Base-by-base conservation (phyloP, 2,329 filamentous ascomycete species). In the Periconia macrospinosa region DNA sequence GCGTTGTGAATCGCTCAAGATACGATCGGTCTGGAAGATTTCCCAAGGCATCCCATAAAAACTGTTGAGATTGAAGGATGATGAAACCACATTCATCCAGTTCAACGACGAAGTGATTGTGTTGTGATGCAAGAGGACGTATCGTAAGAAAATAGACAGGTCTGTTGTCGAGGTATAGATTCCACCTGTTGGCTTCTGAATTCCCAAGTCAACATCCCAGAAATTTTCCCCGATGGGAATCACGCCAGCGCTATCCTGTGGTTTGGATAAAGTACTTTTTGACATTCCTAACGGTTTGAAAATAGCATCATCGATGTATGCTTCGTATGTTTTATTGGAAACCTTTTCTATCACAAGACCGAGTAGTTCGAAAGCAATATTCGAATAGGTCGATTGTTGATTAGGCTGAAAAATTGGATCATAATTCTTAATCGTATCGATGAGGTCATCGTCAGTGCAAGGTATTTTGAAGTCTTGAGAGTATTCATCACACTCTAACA, bases 31-130 rank as follows among this genome's bases (percentile, higher is more conserved):
- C 0, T 76, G 73, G 41, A 75, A 75, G 0, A 78, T 79, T 58
- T 81, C 78, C 74, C 77, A 81, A 0, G 78, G 78, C 66, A 77
- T 76, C 3, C 78, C 78, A 51, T 79, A 79, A 52, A 76, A 78
- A 0, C 65, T 72, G 23, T 73, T 56, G 14, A 74, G 47, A 0
- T 75, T 74, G 1, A 63, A 65, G 0, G 67, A 56, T 40, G 69
- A 74, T 2, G 75, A 77, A 1, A 65, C 70, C 0, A 77, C 76
- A 41, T 76, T 55, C 11, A 78, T 55, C 78, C 78, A 80, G 51
- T 79, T 79, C 8, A 76, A 42, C 0, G 74, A 71, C 3, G 66
- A 72, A 0, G 72, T 74, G 18, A 79, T 65, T 10, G 66, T 64
- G 47, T 79, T 78, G 66, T 73, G 72, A 41, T 76, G 69, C 0